Evolutionary conservation across 331 rosid genomes (phyloP).

Genomic region (Erythrophleum ivorense): DNA sequence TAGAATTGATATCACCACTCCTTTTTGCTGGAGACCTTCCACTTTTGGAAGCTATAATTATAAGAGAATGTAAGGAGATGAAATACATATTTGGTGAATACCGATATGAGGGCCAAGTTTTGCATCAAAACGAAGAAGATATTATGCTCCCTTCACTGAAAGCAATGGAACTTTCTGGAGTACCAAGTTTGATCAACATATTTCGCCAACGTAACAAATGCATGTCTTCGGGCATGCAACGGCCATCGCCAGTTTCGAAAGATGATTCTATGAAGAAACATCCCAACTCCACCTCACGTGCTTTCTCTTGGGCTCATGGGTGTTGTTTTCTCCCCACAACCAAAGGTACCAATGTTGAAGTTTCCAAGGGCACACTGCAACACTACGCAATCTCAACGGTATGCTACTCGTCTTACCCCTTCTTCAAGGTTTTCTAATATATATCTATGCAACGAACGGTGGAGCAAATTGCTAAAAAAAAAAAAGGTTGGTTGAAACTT

Average conservation of each 20-base stretch:
- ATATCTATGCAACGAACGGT: too few relatives aligned
- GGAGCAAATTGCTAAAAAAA: too few relatives aligned
- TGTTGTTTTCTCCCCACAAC: background rate
- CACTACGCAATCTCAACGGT: background rate
- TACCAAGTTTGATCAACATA: background rate
- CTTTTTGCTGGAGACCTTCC: background rate
- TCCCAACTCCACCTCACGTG: background rate
- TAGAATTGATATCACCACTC: background rate
- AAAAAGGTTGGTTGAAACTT: too few relatives aligned
- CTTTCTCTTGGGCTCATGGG: background rate
- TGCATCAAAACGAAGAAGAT: too few relatives aligned
- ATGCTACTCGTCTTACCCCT: background rate
- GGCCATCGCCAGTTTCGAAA: background rate
- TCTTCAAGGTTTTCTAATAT: background rate
- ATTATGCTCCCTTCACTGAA: background rate
- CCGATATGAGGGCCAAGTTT: background rate
- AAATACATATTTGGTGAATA: slow-evolving; percentile 14
- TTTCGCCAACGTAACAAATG: background rate
- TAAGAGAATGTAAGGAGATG: rapidly evolving
- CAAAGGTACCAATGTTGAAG: background rate
- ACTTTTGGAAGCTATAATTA: rapidly evolving
- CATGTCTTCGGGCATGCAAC: background rate
- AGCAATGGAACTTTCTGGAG: rapidly evolving
- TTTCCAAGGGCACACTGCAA: background rate
- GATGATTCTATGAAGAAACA: background rate